Percentiles rank a stretch among this genome's conserved stretches.
Evolutionary conservation across 2,329 filamentous ascomycete species (phyloP).

Genomic region (Ophiognomonia clavigignenti-juglandacearum): DNA sequence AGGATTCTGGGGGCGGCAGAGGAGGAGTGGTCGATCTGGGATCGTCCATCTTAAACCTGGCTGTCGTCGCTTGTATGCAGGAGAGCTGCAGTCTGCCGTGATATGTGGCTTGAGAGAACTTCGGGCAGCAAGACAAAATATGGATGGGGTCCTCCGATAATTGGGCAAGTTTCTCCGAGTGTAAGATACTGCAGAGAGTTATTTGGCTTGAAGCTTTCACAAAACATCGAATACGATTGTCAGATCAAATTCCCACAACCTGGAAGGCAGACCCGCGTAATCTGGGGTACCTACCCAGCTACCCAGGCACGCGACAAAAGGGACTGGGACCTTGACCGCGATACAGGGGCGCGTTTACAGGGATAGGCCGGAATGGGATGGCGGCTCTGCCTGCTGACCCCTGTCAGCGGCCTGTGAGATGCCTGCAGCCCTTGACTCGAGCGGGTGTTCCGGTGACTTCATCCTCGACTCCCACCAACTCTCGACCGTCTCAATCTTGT

Average conservation of each 20-base stretch:
- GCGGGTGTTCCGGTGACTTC: background rate
- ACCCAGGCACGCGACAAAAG: too few relatives aligned
- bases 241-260: background rate
- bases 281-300: background rate
- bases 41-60: slow-evolving; percentile 6
- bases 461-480: too few relatives aligned
- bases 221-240: too few relatives aligned
- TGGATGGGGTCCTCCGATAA: too few relatives aligned
- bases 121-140: too few relatives aligned
- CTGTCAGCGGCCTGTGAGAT: background rate
- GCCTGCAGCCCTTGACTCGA: background rate
- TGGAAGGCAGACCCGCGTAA: background rate
- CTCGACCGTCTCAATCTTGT: background rate
- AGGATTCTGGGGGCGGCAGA: slow-evolving; percentile 10
- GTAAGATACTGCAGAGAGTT: too few relatives aligned
- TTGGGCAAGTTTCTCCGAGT: too few relatives aligned
- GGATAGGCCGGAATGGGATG: too few relatives aligned
- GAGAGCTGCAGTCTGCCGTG: background rate
- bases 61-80: background rate
- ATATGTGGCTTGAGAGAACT: background rate
- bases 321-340: too few relatives aligned
- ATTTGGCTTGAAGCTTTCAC: too few relatives aligned
- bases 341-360: too few relatives aligned
- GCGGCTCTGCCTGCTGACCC: slow-evolving; percentile 7
- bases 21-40: slow-evolving; percentile 15